Evolutionary conservation across 148 eudicot species (phyloP).

Genomic region (Amaranthus palmeri): DNA sequence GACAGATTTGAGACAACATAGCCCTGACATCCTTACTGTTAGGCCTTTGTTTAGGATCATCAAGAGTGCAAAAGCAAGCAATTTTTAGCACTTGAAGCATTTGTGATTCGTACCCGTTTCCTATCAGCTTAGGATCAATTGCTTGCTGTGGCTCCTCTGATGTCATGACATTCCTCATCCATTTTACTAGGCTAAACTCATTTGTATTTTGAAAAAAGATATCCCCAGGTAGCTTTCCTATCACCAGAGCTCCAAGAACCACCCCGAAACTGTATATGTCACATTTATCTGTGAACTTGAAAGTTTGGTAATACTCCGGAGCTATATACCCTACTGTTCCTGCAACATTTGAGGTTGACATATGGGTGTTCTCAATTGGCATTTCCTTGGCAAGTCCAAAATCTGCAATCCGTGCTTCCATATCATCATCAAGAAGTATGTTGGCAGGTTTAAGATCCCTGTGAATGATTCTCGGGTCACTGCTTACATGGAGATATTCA

Average conservation of each 20-base stretch:
- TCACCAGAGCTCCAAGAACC: constrained; percentile 59
- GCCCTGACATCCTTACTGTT: constrained; percentile 68
- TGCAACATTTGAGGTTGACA: constrained; percentile 59
- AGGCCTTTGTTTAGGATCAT: constrained; percentile 91
- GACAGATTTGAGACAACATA: constrained; percentile 77
- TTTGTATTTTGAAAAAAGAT: constrained; percentile 52
- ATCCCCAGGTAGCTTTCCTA: constrained; percentile 77
- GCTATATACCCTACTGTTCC: constrained; percentile 93
- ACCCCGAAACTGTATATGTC: constrained; percentile 89
- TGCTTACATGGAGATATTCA: constrained; percentile 72
- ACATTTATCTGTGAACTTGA: constrained; percentile 87
- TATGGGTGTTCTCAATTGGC: constrained; percentile 62
- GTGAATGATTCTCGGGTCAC: constrained; percentile 64
- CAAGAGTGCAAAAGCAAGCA: constrained; percentile 82
- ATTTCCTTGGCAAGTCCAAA: constrained; percentile 90
- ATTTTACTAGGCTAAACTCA: constrained; percentile 67
- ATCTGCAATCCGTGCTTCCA: constrained; percentile 86
- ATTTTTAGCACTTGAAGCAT: constrained; percentile 87
- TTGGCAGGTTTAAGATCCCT: constrained; percentile 92
- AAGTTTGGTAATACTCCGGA: constrained; percentile 80
- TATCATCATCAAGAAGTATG: constrained; percentile 75
- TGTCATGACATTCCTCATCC: constrained; percentile 77
- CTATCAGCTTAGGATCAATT: constrained; percentile 51
- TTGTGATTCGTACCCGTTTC: constrained; percentile 75
- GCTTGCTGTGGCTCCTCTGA: constrained; percentile 68